These are phyloP conservation scores for Fraxinus cuspidata DNA, from an alignment of 257 asterid genomes.

Conservation along the genomic window DNA sequence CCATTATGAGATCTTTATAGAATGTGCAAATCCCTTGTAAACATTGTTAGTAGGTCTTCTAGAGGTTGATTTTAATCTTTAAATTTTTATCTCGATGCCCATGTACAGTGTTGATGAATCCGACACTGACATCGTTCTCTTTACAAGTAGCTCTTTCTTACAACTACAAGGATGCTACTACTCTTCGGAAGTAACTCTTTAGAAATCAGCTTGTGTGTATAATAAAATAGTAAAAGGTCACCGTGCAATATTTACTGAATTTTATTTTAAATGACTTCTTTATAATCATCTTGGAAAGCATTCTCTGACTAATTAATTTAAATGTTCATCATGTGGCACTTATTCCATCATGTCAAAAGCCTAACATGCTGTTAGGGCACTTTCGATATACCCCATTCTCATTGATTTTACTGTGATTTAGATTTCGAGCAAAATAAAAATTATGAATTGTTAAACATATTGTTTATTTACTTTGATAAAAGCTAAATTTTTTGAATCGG, in stretches of 20 bases:
- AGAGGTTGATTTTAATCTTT: not conserved
- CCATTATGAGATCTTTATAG: not conserved
- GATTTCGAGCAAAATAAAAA: not conserved
- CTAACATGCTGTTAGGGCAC: not conserved
- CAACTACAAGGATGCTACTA: not conserved
- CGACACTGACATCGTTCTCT: not conserved
- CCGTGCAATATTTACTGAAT: not conserved
- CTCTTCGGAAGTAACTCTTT: not conserved
- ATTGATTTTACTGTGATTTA: too few species aligned
- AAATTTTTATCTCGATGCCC: not conserved
- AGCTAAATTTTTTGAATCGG: too few species aligned
- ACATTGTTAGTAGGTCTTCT: not conserved
- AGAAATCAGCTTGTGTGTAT: not conserved
- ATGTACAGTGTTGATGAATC: constrained; percentile 23
- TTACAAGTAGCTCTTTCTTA: not conserved
- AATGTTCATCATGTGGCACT: not conserved
- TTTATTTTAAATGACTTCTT: not conserved
- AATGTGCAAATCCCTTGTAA: constrained; percentile 4
- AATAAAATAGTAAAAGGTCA: not conserved
- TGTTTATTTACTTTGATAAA: too few species aligned
- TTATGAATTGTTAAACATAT: too few species aligned
- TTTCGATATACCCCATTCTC: too few species aligned
- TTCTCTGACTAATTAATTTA: not conserved
- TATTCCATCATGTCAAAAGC: not conserved
- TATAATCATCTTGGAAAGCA: not conserved